Base-by-base conservation (phyloP, 169 alveolate genomes). In the Besnoitia besnoiti region DNA sequence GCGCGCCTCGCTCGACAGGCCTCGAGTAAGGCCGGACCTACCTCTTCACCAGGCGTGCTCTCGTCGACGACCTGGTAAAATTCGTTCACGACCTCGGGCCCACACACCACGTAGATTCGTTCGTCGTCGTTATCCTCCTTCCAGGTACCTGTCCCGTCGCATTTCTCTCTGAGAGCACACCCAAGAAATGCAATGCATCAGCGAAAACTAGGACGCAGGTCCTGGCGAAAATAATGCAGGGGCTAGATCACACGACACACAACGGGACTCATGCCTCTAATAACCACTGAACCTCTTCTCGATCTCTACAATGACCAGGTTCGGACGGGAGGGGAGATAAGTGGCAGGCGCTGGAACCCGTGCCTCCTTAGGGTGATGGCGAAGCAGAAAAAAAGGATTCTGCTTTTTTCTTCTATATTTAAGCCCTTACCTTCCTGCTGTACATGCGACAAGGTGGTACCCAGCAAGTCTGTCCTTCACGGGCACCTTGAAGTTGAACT, bases 101-200 rank as follows among this genome's bases (percentile, higher is more conserved):
- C 96, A 82, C 98, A 97, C 75, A 96, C 85, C 33, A 85, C 96
- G 96, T 95, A 96, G 37, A 96, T 95, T 44, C 97, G 95, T 33
- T 89, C 96, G 80, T 88, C 95, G 73, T 96, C 92, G 21, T 94
- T 84, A 84, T 94, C 93, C 39, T 76, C 93, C 24, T 77, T 85
- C 12, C 79, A 90, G 55, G 93, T 90, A 24, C 92, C 96, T 39
- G 91, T 62, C 12, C 95, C 98, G 67, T 95, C 92, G 82, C 98
- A 96, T 85, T 96, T 96, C 89, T 96, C 98, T 47, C 97, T 95
- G 91, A 50, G 77, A 27, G 94, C 75, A 91, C 91, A 62, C 92
- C 55, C 7, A n/a, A 76, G 16, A 76, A 37, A 39, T n/a, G n/a
- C n/a, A n/a, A n/a, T n/a, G n/a, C n/a, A 5, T 49, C 55, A 21